phyloP scores from a whole-genome alignment of 768 basidiomycete genomes.

The Gymnopilus dilepis region DNA sequence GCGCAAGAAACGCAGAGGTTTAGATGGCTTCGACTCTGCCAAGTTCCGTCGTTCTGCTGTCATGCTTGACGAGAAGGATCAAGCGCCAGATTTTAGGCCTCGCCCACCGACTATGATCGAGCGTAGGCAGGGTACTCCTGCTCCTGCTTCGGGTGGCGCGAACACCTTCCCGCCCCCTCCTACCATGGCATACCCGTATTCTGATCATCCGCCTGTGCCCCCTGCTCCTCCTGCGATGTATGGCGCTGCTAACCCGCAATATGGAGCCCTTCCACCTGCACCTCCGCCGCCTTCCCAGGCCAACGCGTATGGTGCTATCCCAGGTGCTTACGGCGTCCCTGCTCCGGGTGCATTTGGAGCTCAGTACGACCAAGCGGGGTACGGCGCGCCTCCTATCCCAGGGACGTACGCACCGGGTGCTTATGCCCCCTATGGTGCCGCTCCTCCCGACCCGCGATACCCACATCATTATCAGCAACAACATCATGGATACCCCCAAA shows the following conservation, averaged over 20 bases:
- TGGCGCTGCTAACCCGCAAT: conserved; percentile 16
- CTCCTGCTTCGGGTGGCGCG: not conserved
- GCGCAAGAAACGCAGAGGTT: conserved; percentile 37
- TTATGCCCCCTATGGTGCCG: conserved; percentile 26
- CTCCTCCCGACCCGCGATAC: conserved; percentile 23
- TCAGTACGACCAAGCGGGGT: conserved; percentile 29
- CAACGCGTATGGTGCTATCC: conserved; percentile 12
- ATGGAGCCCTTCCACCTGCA: conserved; percentile 18
- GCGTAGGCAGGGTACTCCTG: conserved; percentile 28
- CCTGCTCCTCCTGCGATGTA: conserved; percentile 18
- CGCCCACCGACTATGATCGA: conserved; percentile 40
- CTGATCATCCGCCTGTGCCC: conserved; percentile 19
- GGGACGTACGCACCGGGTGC: conserved; percentile 28
- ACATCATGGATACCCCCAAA: conserved; percentile 24
- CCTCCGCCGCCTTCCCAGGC: conserved; percentile 11
- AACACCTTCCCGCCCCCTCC: conserved; percentile 15
- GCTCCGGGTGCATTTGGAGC: conserved; percentile 22
- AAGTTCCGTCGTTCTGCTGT: conserved; percentile 59
- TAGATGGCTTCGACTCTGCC: conserved; percentile 50
- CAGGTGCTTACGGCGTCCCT: conserved; percentile 22
- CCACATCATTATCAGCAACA: conserved; percentile 17
- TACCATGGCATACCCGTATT: conserved; percentile 25
- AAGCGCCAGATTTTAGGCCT: conserved; percentile 26
- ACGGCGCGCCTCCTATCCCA: conserved; percentile 28
- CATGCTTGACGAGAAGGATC: conserved; percentile 37